Base-by-base conservation (phyloP, 352 stramenopile genomes). In the Phytophthora pistaciae region DNA sequence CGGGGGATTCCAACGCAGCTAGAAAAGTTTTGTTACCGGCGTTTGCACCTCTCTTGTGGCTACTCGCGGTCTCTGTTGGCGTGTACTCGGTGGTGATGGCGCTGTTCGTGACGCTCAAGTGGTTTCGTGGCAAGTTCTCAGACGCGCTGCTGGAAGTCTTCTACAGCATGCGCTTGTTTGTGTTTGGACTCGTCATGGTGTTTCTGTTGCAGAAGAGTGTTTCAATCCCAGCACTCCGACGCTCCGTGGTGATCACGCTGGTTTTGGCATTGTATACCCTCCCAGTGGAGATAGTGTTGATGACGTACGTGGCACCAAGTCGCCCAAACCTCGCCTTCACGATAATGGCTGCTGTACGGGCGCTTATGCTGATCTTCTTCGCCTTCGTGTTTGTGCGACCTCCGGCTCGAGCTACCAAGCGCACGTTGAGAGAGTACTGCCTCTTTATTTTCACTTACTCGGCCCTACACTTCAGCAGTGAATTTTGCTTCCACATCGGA, bases 1-100 rank as follows among this genome's bases (percentile, higher is more conserved):
- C 68, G 27, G 83, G 87, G 8, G 75, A 94, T 54, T 62, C 71
- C 0, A 70, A 68, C 0, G 85, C 85, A 11, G 72, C 83, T 3
- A 72, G 84, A 44, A 93, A 93, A 64, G 64, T 93, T 48, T 74
- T 92, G 27, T 49, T 92, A 31, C 86, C 86, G 10, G 83, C 84
- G 8, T 94, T 91, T 60, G 86, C 91, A 67, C 86, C 86, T 0
- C 64, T 94, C 42, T 67, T 94, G 9, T 90, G 80, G 82, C 64
- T 91, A 10, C 72, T 94, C 4, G 72, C 68, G 1, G 55, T 14
- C 7, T 66, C 72, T 8, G 81, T 84, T 3, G 78, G 72, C 3
- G 33, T 56, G 0, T 92, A 89, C 76, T 78, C 84, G 20, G 64
- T 70, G 49, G 59, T 59, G 1, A 79, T 80, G 52, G 56, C 85